phyloP scores from a whole-genome alignment of 2,329 filamentous ascomycete species.

The Coniochaeta prunicola region DNA sequence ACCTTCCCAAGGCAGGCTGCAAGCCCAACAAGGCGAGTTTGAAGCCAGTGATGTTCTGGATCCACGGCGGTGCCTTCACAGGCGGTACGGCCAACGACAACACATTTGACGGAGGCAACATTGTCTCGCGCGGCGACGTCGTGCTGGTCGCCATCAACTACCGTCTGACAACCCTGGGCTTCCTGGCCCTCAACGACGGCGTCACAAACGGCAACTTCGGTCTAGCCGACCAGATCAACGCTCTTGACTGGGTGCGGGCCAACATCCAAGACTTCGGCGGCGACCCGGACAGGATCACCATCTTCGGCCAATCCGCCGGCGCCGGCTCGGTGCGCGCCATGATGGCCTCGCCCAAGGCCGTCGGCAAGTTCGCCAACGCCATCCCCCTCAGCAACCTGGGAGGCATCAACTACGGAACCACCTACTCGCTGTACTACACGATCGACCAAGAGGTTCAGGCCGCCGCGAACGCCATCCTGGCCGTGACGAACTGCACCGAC shows the following conservation, averaged over 20 bases:
- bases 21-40: conserved; percentile 13
- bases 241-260: conserved; percentile 40
- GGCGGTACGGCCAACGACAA: conserved; percentile 33
- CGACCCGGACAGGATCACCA: conserved; percentile 46
- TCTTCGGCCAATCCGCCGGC: conserved; percentile 49
- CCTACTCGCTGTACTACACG: conserved; percentile 52
- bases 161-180: conserved; percentile 49
- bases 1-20: conserved; percentile 23
- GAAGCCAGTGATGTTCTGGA: conserved; percentile 30
- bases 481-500: conserved; percentile 42
- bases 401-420: conserved; percentile 43
- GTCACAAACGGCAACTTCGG: conserved; percentile 40
- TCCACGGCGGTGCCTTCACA: conserved; percentile 48
- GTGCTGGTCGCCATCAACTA: conserved; percentile 56
- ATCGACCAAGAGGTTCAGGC: conserved; percentile 41
- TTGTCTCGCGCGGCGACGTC: conserved; percentile 51
- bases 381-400: conserved; percentile 34
- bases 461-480: conserved; percentile 43
- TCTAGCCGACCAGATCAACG: conserved; percentile 39
- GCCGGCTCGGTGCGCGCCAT: conserved; percentile 42
- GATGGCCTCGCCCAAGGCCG: conserved; percentile 38
- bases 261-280: conserved; percentile 49
- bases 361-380: conserved; percentile 39
- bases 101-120: conserved; percentile 43
- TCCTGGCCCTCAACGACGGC: conserved; percentile 43